A percentile compares a stretch with the other conserved stretches of the same genome.
Conservation (phyloP, 139 green algal genomes). For the Coelastrella sp. region DNA sequence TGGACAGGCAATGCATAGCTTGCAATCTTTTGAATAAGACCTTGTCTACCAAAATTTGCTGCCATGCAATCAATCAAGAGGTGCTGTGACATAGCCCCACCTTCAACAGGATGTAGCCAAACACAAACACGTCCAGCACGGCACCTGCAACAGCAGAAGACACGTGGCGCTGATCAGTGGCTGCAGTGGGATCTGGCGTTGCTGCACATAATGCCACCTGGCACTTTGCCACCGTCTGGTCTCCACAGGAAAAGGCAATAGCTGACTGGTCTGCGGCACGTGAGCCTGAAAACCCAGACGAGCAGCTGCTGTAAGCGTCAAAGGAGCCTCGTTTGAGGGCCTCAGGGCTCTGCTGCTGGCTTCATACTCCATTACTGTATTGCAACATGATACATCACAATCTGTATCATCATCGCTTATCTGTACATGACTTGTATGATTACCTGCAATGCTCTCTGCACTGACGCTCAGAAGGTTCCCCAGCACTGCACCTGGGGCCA, state of each 20-base stretch:
- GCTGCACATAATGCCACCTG: neutral
- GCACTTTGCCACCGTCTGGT: neutral
- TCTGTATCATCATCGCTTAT: neutral
- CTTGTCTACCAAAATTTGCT: too few species aligned
- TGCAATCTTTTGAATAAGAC: too few species aligned
- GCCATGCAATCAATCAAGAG: too few species aligned
- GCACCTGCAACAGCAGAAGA: neutral
- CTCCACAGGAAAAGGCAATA: neutral
- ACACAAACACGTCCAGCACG: conserved; percentile 34
- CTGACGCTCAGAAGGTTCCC: conserved; percentile 21
- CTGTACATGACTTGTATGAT: too few species aligned
- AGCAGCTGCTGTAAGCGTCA: neutral
- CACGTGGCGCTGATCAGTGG: too few species aligned
- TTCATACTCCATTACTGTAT: too few species aligned
- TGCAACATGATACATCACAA: too few species aligned
- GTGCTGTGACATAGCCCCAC: neutral
- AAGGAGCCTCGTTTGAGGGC: too few species aligned
- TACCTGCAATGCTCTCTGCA: conserved; percentile 28
- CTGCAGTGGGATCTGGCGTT: neutral
- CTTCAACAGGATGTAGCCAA: conserved; percentile 45
- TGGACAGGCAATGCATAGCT: neutral
- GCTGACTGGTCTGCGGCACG: too few species aligned
- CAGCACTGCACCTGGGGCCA: conserved; percentile 18
- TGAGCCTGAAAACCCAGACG: too few species aligned
- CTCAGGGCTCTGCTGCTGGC: neutral